Conservation (phyloP, 2,329 filamentous ascomycete genomes). For the Curvularia spicifera region DNA sequence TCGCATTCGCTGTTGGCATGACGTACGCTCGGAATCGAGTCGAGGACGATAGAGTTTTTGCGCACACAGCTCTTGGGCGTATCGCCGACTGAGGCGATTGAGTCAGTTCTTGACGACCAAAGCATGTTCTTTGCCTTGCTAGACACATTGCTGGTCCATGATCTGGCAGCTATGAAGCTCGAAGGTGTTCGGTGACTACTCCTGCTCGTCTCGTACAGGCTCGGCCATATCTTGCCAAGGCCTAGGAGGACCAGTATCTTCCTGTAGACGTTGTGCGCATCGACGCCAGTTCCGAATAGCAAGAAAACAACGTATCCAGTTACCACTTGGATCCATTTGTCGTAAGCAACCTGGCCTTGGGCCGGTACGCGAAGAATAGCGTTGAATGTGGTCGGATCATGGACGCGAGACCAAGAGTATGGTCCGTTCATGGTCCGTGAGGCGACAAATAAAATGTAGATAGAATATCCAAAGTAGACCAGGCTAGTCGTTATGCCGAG, state of each 20-base stretch:
- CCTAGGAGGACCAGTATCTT: slow-evolving; percentile 33
- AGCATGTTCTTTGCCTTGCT: slow-evolving; percentile 38
- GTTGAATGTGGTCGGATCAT: slow-evolving; percentile 57
- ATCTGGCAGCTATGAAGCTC: slow-evolving; percentile 22
- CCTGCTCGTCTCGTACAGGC: slow-evolving; percentile 29
- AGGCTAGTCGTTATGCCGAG: slow-evolving; percentile 60
- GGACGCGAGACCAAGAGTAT: slow-evolving; percentile 62
- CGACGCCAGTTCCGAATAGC: slow-evolving; percentile 69
- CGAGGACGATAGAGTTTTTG: slow-evolving; percentile 19
- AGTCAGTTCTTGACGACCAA: slow-evolving; percentile 23
- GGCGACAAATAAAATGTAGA: slow-evolving; percentile 55
- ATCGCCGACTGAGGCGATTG: slow-evolving; percentile 17
- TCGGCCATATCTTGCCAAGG: slow-evolving; percentile 41
- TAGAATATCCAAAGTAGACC: slow-evolving; percentile 58
- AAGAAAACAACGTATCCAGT: slow-evolving; percentile 64
- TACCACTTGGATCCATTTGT: slow-evolving; percentile 64
- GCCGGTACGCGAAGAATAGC: slow-evolving; percentile 57
- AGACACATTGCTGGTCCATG: slow-evolving; percentile 26
- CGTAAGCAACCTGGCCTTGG: slow-evolving; percentile 55
- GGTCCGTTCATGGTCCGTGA: slow-evolving; percentile 40
- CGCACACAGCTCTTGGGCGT: slow-evolving; percentile 7
- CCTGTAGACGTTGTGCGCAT: slow-evolving; percentile 55
- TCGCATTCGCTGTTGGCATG: slow-evolving; percentile 20
- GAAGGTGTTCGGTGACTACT: slow-evolving; percentile 24
- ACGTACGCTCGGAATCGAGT: slow-evolving; percentile 2